These are phyloP conservation scores for Termitomyces sp. DNA, from an alignment of 768 basidiomycete genomes.

Conservation along the genomic window DNA sequence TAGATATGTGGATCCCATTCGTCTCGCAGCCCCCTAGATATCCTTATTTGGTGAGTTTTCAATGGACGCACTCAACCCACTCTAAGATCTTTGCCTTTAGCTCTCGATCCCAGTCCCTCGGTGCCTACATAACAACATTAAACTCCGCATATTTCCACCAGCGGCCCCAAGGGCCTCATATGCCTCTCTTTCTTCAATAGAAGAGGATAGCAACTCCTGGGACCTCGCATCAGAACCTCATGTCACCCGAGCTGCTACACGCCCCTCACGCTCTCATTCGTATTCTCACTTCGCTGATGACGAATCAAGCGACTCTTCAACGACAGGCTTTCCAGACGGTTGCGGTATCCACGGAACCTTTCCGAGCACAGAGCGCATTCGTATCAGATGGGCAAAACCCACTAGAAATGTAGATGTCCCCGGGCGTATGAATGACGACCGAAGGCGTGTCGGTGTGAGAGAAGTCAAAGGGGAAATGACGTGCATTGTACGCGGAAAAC, in stretches of 20 bases:
- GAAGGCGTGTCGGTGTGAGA: conserved; percentile 67
- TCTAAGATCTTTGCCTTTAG: conserved; percentile 30
- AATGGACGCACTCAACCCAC: not conserved
- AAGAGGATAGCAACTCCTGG: conserved; percentile 68
- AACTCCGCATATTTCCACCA: conserved; percentile 71
- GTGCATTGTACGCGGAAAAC: conserved; percentile 53
- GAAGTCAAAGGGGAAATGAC: conserved; percentile 67
- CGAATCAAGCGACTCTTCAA: conserved; percentile 73
- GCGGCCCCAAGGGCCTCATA: conserved; percentile 50
- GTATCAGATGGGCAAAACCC: conserved; percentile 76
- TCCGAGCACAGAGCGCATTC: conserved; percentile 70
- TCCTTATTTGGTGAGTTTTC: conserved; percentile 62
- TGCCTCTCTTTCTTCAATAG: conserved; percentile 73
- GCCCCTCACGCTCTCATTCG: conserved; percentile 52
- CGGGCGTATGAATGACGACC: conserved; percentile 41
- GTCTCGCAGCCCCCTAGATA: conserved; percentile 62
- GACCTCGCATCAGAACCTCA: conserved; percentile 75
- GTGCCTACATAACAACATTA: conserved; percentile 74
- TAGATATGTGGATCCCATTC: conserved; percentile 75
- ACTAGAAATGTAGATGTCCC: conserved; percentile 43
- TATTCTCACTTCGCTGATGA: conserved; percentile 77
- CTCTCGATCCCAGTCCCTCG: conserved; percentile 76
- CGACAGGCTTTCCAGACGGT: conserved; percentile 51
- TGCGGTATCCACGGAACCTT: conserved; percentile 76
- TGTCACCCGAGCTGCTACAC: conserved; percentile 53